These are phyloP conservation scores for Lentinus tigrinus DNA, from an alignment of 768 basidiomycete genomes.

Conservation along the genomic window DNA sequence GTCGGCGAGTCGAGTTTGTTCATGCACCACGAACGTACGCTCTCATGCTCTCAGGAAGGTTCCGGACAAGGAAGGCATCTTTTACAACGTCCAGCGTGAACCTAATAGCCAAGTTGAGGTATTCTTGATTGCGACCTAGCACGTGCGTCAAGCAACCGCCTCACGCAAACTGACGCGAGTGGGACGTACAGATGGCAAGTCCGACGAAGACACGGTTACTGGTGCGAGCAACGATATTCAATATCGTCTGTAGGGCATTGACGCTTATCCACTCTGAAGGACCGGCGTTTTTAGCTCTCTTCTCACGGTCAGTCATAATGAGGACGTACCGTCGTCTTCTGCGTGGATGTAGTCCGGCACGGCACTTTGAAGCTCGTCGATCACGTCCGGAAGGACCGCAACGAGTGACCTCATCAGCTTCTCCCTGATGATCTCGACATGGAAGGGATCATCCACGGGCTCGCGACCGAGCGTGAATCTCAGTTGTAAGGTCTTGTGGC, in stretches of 20 bases:
- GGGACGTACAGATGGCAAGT: conserved; percentile 43
- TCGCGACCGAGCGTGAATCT: conserved; percentile 35
- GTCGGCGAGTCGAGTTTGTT: neutral
- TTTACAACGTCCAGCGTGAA: conserved; percentile 33
- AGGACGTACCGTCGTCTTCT: conserved; percentile 12
- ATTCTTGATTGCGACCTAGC: conserved; percentile 24
- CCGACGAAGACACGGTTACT: conserved; percentile 51
- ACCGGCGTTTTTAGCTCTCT: neutral
- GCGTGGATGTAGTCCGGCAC: conserved; percentile 32
- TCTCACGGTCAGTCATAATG: neutral
- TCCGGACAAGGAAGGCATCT: conserved; percentile 19
- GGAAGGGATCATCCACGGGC: conserved; percentile 16
- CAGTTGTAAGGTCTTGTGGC: conserved; percentile 27
- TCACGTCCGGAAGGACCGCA: conserved; percentile 20
- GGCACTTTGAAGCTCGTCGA: conserved; percentile 25
- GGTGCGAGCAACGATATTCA: conserved; percentile 38
- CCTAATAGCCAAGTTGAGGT: conserved; percentile 26
- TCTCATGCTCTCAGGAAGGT: conserved; percentile 33
- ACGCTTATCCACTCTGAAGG: conserved; percentile 39
- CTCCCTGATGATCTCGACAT: conserved; percentile 22
- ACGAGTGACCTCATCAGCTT: conserved; percentile 30
- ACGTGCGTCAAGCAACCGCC: neutral
- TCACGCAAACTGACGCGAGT: neutral
- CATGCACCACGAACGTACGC: conserved; percentile 21
- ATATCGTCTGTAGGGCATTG: conserved; percentile 25